Conservation (phyloP, 495 filamentous ascomycete genomes). For the Aspergillus mulundensis region DNA sequence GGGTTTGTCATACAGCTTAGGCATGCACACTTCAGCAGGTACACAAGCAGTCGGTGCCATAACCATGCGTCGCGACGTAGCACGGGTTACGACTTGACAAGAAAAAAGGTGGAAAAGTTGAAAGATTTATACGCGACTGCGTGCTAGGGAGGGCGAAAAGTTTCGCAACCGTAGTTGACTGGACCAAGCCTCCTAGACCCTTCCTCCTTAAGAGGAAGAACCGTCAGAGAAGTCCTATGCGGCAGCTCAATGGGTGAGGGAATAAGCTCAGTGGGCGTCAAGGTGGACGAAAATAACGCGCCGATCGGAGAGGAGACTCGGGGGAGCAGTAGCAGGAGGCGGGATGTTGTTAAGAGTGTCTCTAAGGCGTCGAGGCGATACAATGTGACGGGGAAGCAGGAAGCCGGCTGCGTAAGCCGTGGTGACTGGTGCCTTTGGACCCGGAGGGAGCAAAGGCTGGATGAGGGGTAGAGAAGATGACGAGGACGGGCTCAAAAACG, state of each 20-base stretch:
- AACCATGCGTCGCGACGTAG: conserved; percentile 43
- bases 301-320: conserved; percentile 48
- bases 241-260: conserved; percentile 78
- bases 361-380: conserved; percentile 52
- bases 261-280: conserved; percentile 52
- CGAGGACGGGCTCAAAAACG: conserved; percentile 9
- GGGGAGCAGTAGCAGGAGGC: conserved; percentile 58
- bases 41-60: conserved; percentile 71
- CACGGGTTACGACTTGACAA: conserved; percentile 20
- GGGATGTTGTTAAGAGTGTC: conserved; percentile 67
- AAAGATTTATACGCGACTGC: conserved; percentile 30
- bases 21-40: conserved; percentile 48
- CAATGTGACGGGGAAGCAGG: conserved; percentile 76
- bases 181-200: conserved; percentile 87
- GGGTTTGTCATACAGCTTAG: conserved; percentile 30
- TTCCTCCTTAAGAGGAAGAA: conserved; percentile 97
- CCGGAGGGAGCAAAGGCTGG: conserved; percentile 45
- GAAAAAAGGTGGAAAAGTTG: conserved; percentile 12
- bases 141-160: conserved; percentile 88
- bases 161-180: conserved; percentile 77
- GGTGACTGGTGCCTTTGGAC: conserved; percentile 60
- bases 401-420: conserved; percentile 69
- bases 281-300: conserved; percentile 47
- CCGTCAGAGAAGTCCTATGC: conserved; percentile 93
- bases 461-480: conserved; percentile 4